A percentile compares a stretch with the other conserved stretches of the same genome.
Evolutionary conservation across 1,139 yeast genomes (phyloP).

Genomic region (Wickerhamomyces sp.): DNA sequence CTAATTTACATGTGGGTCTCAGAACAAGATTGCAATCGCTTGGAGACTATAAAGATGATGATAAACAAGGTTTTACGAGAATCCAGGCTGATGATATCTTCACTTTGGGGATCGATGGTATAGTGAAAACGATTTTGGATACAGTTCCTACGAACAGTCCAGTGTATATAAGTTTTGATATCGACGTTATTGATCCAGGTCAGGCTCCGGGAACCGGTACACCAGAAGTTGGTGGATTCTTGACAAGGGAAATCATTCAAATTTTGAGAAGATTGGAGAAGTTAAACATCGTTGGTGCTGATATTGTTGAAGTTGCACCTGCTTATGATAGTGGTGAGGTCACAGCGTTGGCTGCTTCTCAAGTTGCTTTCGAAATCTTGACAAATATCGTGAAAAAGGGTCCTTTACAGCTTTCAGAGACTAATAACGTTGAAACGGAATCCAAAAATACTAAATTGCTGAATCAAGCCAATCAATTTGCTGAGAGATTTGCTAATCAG

Average conservation of each 20-base stretch:
- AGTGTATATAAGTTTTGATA: conserved; percentile 68
- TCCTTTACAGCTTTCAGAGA: conserved; percentile 11
- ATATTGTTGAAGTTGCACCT: conserved; percentile 74
- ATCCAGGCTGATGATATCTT: conserved; percentile 69
- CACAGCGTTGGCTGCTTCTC: conserved; percentile 75
- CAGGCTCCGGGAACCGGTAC: conserved; percentile 83
- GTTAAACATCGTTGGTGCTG: conserved; percentile 69
- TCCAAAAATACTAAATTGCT: too few relatives aligned
- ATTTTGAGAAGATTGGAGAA: conserved; percentile 53
- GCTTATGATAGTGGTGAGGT: conserved; percentile 68
- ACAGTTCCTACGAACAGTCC: conserved; percentile 53
- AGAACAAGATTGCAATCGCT: conserved; percentile 63
- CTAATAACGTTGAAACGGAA: not conserved
- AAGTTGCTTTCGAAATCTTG: conserved; percentile 62
- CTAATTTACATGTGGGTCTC: conserved; percentile 67
- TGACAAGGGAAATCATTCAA: conserved; percentile 68
- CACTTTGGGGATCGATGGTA: conserved; percentile 49
- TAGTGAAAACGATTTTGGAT: conserved; percentile 43
- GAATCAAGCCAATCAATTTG: not conserved
- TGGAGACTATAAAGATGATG: conserved; percentile 60
- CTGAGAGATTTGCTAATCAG: not conserved
- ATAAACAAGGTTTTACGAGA: conserved; percentile 55
- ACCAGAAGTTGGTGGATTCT: conserved; percentile 77
- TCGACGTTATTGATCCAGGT: conserved; percentile 79
- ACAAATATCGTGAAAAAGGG: conserved; percentile 73